Evolutionary conservation across 345 rosid species (phyloP), one percentile per base, ranked within the genome.

Genomic region (Tarenaya hassleriana): DNA sequence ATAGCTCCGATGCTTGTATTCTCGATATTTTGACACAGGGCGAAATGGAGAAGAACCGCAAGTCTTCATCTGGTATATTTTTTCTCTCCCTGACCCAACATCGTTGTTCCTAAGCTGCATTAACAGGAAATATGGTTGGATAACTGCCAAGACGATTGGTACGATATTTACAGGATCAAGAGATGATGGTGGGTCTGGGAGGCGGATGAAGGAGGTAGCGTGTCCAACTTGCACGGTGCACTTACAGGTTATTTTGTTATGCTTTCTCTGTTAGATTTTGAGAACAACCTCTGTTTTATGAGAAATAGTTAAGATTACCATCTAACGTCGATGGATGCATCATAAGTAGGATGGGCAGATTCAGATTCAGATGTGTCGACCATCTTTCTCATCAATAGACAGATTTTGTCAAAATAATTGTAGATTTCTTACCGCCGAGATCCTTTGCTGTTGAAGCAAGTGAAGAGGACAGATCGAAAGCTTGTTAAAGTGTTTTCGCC

Each of bases 221-320:
- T 88, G 99, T 71, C 99, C 99, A 32, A 94, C 83, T 16, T 94
- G 99, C 72, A 94, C 99, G 3, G 95, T 94, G 35, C 99, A 86
- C 73, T 72, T 88, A 61, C 97, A 94, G 97, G 99, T 88, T 35
- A 45, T n/a, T n/a, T n/a, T n/a, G 73, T 48, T 50, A 61, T 51
- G 35, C 57, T 35, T 47, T 47, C 45, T 13, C 41, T 59, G 21
- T 56, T 34, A 50, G 54, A 45, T 38, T 51, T 38, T 9, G 3
- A 21, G 37, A 20, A 37, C 8, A 37, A 37, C 8, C 15, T 37
- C 11, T 37, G 41, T 3, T 3, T 37, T 37, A 13, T n/a, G n/a
- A n/a, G n/a, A n/a, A n/a, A n/a, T n/a, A n/a, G n/a, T n/a, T n/a
- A n/a, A n/a, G n/a, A n/a, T n/a, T n/a, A n/a, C n/a, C n/a, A n/a